Evolutionary conservation across 805 yeast species (phyloP), one percentile per base, ranked within the genome.

Genomic region (Hanseniaspora mollemarum): DNA sequence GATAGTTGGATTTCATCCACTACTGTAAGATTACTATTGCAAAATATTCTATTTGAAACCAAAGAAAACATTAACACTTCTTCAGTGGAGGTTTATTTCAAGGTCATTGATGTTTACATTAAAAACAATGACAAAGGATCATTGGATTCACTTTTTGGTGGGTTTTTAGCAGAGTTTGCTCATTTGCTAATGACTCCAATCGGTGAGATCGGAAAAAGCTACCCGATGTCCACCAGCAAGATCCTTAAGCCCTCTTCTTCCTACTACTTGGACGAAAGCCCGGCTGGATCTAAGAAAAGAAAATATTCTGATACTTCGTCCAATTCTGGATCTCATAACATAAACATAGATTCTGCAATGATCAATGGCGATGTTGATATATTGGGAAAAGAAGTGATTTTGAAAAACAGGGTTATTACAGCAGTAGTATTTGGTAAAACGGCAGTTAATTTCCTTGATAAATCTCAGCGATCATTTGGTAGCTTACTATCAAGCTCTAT

Each of bases 301-400:
- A 56, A 62, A 6, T 52, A 58, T 8, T 60, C 63, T 10, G 63
- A 60, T 37, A 48, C 49, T 6, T 83, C 82, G 1, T 60, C 67
- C 2, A 69, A 75, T 3, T 82, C 60, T 43, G 52, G 74, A 33
- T 81, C 74, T 18, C 35, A 18, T 22, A 28, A 36, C 24, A 81
- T 87, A 46, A 87, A 90, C 62, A 88, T 92, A 53, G 99, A 92
- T 67, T 83, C 94, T 2, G 96, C 97, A 4, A 81, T 92, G 64
- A 77, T 83, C 53, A 76, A 79, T 41, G 98, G 98, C 59, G 99
- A 92, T 66, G 83, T 92, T 16, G 79, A 87, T 50, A 70, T 92
- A 25, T 78, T 92, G 31, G 95, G 95, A 0, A 66, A 73, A 43
- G 88, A 85, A 26, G 77, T 77, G 1, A 76, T 92, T 52, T 70